A percentile compares a stretch with the other conserved stretches of the same genome.
Conservation (phyloP, 2,329 filamentous ascomycete species). For the Cytospora paraplurivora region DNA sequence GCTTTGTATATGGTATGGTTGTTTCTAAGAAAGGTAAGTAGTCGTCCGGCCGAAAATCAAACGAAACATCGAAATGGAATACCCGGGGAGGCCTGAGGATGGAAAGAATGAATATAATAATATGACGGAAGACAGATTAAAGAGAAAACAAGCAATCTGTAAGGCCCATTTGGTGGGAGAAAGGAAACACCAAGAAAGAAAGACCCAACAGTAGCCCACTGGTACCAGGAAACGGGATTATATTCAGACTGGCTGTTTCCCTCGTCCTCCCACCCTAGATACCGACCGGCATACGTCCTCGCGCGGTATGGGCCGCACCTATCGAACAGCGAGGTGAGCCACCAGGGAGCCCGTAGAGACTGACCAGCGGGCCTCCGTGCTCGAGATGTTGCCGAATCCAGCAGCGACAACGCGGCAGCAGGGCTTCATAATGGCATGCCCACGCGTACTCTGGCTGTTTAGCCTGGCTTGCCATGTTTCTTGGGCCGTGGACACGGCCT, state of each 20-base stretch:
- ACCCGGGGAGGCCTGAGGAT: neutral
- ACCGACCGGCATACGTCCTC: conserved; percentile 9
- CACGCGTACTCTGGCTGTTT: neutral
- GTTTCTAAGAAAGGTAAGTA: conserved; percentile 8
- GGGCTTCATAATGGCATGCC: conserved; percentile 3
- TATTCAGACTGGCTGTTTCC: conserved; percentile 7
- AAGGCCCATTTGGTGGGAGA: neutral
- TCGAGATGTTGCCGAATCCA: conserved; percentile 21
- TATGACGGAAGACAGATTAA: neutral
- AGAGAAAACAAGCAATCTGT: conserved; percentile 1
- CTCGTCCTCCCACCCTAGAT: neutral
- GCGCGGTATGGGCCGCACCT: conserved; percentile 9
- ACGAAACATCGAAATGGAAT: conserved; percentile 7
- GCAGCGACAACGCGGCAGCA: neutral
- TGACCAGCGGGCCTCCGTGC: neutral
- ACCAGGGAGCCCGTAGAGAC: neutral
- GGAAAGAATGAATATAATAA: conserved; percentile 11
- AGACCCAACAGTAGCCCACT: conserved; percentile 11
- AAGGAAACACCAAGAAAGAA: conserved; percentile 12
- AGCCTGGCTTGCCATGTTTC: conserved; percentile 10
- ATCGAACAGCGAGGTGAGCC: neutral
- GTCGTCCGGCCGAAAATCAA: conserved; percentile 6
- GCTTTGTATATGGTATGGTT: conserved; percentile 3
- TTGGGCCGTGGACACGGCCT: conserved; percentile 2
- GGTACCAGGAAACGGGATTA: conserved; percentile 3